Conservation (phyloP, 345 rosid species). For the Eucalyptus melliodora region DNA sequence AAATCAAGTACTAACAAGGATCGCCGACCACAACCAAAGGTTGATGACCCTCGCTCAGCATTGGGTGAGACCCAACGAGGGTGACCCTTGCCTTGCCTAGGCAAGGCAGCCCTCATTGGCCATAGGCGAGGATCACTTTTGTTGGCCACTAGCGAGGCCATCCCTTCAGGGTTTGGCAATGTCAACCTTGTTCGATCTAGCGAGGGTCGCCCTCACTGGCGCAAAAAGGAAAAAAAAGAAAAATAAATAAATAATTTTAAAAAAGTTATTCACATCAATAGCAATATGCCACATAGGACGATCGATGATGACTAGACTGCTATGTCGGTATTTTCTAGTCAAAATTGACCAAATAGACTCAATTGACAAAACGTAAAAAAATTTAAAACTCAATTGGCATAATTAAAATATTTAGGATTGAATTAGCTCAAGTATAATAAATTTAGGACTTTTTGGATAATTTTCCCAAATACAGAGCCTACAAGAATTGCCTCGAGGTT, state of each 20-base stretch:
- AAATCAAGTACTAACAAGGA: not conserved
- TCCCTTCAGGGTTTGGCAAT: not conserved
- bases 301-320: not conserved
- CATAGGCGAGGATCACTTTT: not conserved
- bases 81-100: not conserved
- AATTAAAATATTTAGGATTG: no score
- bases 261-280: not conserved
- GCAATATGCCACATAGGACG: not conserved
- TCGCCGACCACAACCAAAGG: not conserved
- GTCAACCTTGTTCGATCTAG: not conserved
- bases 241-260: no score
- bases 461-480: no score
- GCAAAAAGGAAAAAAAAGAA: not conserved
- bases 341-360: no score
- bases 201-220: fast-evolving
- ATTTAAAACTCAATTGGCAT: no score
- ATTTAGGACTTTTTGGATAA: not conserved
- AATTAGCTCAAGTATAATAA: not conserved
- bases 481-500: not conserved
- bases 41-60: not conserved
- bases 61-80: not conserved
- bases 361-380: no score
- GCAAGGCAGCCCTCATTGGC: not conserved
- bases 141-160: not conserved
- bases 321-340: no score